Evolutionary conservation across 768 basidiomycete species (phyloP).

Genomic region (Rhodosporidiobolus sp.): DNA sequence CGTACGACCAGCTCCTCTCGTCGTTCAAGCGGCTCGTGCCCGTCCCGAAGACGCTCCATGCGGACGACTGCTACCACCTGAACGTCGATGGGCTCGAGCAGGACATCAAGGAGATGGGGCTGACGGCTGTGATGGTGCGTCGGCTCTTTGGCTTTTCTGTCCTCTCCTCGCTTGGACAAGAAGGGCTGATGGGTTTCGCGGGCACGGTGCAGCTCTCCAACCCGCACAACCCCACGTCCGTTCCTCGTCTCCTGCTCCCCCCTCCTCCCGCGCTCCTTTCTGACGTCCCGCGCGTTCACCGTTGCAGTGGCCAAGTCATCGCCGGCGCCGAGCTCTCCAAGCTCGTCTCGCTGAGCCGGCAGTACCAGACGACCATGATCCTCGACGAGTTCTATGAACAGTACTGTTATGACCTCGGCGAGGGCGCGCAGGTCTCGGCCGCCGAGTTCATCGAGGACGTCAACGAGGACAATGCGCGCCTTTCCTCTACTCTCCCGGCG

Average conservation of each 20-base stretch:
- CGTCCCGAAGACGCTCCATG: conserved; percentile 38
- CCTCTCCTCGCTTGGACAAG: conserved; percentile 54
- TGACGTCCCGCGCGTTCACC: not conserved
- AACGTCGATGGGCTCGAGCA: conserved; percentile 67
- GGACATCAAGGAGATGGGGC: conserved; percentile 28
- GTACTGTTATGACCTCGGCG: conserved; percentile 36
- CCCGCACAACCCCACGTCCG: conserved; percentile 94
- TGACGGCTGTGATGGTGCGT: conserved; percentile 22
- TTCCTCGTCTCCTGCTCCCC: not conserved
- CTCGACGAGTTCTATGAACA: conserved; percentile 36
- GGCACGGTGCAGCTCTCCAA: conserved; percentile 75
- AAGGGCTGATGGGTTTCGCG: too few relatives aligned
- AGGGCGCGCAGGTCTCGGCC: conserved; percentile 58
- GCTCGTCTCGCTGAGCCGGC: conserved; percentile 63
- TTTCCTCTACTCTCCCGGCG: conserved; percentile 10
- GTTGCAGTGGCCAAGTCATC: conserved; percentile 45
- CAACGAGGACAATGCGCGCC: conserved; percentile 52
- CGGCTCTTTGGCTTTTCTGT: not conserved
- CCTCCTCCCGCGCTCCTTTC: conserved; percentile 1
- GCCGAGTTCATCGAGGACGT: conserved; percentile 84
- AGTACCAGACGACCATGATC: conserved; percentile 71
- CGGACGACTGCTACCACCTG: conserved; percentile 32
- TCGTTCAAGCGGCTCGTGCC: conserved; percentile 40
- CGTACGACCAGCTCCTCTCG: conserved; percentile 47
- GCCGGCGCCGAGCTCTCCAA: conserved; percentile 75